Base-by-base conservation (phyloP, 305 asterid species). In the Solanum aculeatissimum region DNA sequence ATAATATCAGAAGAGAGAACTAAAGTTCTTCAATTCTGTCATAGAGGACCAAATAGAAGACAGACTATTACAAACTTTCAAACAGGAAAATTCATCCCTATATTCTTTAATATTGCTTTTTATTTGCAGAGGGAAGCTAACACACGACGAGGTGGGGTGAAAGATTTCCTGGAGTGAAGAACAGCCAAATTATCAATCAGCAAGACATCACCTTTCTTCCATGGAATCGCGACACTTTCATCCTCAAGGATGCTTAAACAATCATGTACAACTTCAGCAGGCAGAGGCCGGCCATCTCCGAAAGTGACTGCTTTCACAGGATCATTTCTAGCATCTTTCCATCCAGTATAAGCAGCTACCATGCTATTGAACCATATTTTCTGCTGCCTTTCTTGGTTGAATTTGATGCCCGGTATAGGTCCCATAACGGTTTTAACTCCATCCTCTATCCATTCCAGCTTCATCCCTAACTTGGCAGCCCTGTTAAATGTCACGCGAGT, bases 361-460 rank as follows among this genome's bases (percentile, higher is more conserved):
- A 95, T 93, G 89, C 95, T 92, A 89, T 96, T 96, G 89, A 96
- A 94, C 98, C 99, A 96, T 65, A 86, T 92, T 89, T 96, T 95
- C 53, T 93, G 89, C 80, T 89, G 89, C 84, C 98, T 90, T 7
- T 88, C 85, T 84, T 90, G 82, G 55, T 95, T 97, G 45, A 85
- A 74, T 74, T 92, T 94, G 86, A 94, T 87, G 38, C 96, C 99
- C 0, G 98, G 98, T 81, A 94, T 92, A 14, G 99, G 99, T 2
- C 99, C 99, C 96, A 92, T 94, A 75, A 91, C 86, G 6, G 97
- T 88, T 85, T 92, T 96, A 74, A 86, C 98, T 8, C 92, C 97
- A 21, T 90, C 91, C 0, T 89, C 92, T 13, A 87, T 89, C 99
- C 99, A 95, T 86, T 94, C 97, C 86, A 96, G 91, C 92, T 91